Base-by-base conservation (phyloP, 1,284 basidiomycete species). In the Leccinum griseonigrum region DNA sequence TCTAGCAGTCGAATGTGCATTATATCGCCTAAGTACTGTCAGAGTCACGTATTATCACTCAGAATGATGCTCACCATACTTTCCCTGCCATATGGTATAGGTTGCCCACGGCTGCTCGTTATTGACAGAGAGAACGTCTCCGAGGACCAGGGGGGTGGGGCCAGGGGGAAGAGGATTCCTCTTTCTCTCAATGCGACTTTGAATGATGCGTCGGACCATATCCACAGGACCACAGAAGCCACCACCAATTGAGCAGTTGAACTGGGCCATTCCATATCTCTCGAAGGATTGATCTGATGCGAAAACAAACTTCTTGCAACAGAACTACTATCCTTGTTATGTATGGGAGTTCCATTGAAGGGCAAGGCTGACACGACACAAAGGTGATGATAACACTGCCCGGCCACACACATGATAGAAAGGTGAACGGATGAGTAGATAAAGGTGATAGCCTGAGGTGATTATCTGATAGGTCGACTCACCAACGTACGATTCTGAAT, bases 1-100 rank as follows among this genome's bases (percentile, higher is more conserved):
- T 54, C 62, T 51, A 72, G 29, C 10, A 70, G 56, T 31, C 60
- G 61, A 31, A 56, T 31, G 28, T 68, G 60, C 36, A 71, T 34
- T 1, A 71, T 55, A 48, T 29, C 50, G 7, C 48, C 48, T 51
- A 11, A 6, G 10, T 10, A 22, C 22, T 5, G 18, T 68, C 8
- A 61, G 50, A 31, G 2, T n/a, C 8, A 32, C 7, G 5, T n/a
- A 16, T 48, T 28, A 2, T 6, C 4, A 11, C 2, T 2, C 31
- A 34, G 8, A 7, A 57, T 34, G 32, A 34, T 34, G 32, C 32
- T 34, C 32, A 34, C 32, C 32, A 34, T 13, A 34, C 13, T 34
- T 34, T 34, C 32, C 11, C 32, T 34, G 32, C 32, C 32, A 34
- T 34, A 13, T 11, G 32, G 32, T 34, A 34, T 0, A 2, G 32